A percentile compares a stretch with the other conserved stretches of the same genome.
phyloP scores from a whole-genome alignment of 306 rosid genomes.

The Cicer chorassanicum region DNA sequence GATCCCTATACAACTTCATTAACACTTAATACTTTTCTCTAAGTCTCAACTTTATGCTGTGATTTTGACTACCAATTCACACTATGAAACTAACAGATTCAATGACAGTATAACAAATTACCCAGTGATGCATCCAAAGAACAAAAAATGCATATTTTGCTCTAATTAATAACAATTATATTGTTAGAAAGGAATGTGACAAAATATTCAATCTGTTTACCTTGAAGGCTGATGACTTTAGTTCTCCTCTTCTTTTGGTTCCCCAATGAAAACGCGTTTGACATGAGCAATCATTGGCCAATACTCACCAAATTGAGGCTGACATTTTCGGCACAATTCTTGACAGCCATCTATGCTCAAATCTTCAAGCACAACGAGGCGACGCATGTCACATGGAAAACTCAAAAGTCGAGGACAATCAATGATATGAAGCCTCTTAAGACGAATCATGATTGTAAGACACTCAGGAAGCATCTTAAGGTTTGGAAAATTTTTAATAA shows the following conservation, averaged over 20 bases:
- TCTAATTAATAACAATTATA: not conserved
- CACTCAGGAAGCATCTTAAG: not conserved
- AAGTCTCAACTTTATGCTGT: too few species aligned
- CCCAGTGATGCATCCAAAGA: too few species aligned
- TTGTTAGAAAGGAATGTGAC: not conserved
- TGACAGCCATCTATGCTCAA: not conserved
- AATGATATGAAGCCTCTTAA: not conserved
- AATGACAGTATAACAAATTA: too few species aligned
- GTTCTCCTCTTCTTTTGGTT: slow-evolving; percentile 3
- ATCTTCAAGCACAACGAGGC: not conserved
- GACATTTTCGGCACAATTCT: not conserved
- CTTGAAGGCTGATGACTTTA: not conserved
- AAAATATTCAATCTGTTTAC: not conserved
- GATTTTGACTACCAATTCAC: too few species aligned
- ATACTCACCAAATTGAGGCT: not conserved
- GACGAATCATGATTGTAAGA: not conserved
- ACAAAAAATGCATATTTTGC: too few species aligned
- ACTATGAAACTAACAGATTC: too few species aligned
- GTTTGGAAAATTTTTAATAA: not conserved
- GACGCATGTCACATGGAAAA: not conserved
- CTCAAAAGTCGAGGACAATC: not conserved
- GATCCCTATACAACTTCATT: not conserved
- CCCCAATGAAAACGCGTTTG: not conserved
- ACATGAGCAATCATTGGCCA: slow-evolving; percentile 20
- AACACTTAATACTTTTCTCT: not conserved